phyloP scores from a whole-genome alignment of 495 filamentous ascomycete genomes.

The Aspergillus baeticus region DNA sequence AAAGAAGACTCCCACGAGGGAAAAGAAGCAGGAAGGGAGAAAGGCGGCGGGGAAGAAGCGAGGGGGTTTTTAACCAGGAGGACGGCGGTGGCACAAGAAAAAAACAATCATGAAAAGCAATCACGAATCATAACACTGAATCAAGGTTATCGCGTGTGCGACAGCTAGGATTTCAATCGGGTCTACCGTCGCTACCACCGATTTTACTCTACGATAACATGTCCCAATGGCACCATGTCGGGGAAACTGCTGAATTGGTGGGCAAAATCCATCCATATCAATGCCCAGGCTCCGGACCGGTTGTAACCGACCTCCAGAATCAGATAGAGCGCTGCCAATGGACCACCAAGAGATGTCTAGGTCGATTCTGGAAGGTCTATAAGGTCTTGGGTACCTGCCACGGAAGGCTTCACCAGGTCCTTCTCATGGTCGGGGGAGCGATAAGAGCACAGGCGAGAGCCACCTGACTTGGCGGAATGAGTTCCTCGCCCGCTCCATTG shows the following conservation, averaged over 20 bases:
- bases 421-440: background rate
- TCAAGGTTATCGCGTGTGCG: background rate
- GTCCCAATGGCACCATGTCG: conserved; percentile 3
- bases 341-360: background rate
- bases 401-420: background rate
- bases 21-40: background rate
- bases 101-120: background rate
- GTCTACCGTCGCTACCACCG: background rate
- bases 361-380: conserved; percentile 8
- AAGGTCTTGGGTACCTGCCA: conserved; percentile 3
- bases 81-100: background rate
- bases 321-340: background rate
- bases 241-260: background rate
- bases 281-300: background rate
- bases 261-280: background rate
- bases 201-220: background rate
- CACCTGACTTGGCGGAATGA: background rate
- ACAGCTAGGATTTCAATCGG: background rate
- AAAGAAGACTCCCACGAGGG: conserved; percentile 7
- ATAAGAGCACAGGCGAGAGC: background rate
- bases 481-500: background rate
- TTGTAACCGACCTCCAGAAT: conserved; percentile 1
- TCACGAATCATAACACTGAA: background rate
- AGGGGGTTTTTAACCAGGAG: conserved; percentile 14
- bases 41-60: background rate